Percentiles rank a stretch among this genome's conserved stretches.
Conservation (phyloP, 164 flowering plant species). For the Tinospora cordifolia region DNA sequence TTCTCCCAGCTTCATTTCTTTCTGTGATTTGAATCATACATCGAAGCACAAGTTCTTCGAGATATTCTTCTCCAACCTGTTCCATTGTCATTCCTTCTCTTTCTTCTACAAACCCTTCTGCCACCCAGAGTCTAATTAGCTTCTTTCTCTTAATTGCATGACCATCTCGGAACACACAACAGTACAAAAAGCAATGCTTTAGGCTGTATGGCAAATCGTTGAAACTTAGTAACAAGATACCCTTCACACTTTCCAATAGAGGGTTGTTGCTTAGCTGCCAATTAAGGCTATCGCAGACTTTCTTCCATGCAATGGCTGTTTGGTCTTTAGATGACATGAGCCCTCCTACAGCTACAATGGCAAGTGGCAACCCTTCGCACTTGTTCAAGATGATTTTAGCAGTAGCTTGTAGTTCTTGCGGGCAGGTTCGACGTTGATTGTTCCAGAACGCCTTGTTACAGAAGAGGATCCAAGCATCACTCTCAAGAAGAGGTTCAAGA, state of each 20-base stretch:
- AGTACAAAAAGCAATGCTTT: constrained; percentile 41
- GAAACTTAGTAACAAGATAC: constrained; percentile 34
- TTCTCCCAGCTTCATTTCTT: constrained; percentile 23
- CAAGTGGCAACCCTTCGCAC: constrained; percentile 44
- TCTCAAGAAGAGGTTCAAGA: constrained; percentile 22
- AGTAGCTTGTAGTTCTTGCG: constrained; percentile 20
- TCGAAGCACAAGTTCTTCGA: constrained; percentile 34
- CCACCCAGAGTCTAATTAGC: constrained; percentile 44
- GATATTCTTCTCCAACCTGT: constrained; percentile 40
- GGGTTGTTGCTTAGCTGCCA: constrained; percentile 28
- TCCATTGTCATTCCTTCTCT: constrained; percentile 28
- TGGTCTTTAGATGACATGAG: constrained; percentile 29
- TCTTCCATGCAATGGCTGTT: constrained; percentile 28
- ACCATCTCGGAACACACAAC: constrained; percentile 33
- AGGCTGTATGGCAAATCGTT: constrained; percentile 33
- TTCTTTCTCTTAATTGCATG: constrained; percentile 27
- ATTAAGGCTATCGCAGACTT: constrained; percentile 24
- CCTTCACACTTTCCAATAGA: constrained; percentile 19
- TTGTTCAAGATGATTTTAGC: constrained; percentile 21
- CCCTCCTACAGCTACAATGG: constrained; percentile 37
- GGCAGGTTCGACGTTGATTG: constrained; percentile 18
- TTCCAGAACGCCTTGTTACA: constrained; percentile 30
- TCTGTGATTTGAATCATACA: constrained; percentile 32
- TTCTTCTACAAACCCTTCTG: constrained; percentile 38
- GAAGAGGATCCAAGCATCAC: constrained; percentile 39